Base-by-base conservation (phyloP, 805 yeast species). In the Lachancea waltii region DNA sequence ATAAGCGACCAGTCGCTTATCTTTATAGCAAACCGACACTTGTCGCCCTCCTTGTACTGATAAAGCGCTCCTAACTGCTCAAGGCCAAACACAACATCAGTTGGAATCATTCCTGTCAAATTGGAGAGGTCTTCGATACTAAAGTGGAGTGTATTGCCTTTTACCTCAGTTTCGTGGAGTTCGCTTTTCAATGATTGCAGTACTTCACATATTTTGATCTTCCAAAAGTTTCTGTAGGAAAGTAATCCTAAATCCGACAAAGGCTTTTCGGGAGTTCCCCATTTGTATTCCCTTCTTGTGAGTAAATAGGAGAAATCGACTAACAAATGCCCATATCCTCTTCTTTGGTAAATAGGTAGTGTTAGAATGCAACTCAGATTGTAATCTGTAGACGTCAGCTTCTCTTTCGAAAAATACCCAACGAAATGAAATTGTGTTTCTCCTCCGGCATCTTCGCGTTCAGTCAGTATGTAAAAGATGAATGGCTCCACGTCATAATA, bases 401-500 rank as follows among this genome's bases (percentile, higher is more conserved):
- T 72, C 51, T 89, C 96, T 52, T 92, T 92, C 17, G 95, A 84
- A 56, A 92, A 92, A 59, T 92, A 92, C 0, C 98, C 98, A 26
- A 89, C 89, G 62, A 92, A 83, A 53, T 85, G 87, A 54, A 81
- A 81, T 13, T 67, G 68, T 6, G 54, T 53, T 3, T 52, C 47
- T 0, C 45, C 34, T 4, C 53, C 67, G 50, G 79, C 84, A 9
- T 43, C 46, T 17, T 51, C 50, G 30, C 72, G 66, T 47, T 83
- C 92, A 4, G 90, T 83, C 31, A 92, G 61, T 2, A 89, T 77
- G 60, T 90, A 92, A 55, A 92, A 92, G 55, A 83, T 73, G 51
- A 90, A 90, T 1, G 97, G 96, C 58, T 92, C 96, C 30, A 90
- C 97, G 53, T 92, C 97, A 56, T 86, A 86, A 56, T 87, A 89